Percentiles rank a stretch among this genome's conserved stretches.
Evolutionary conservation across 495 filamentous ascomycete genomes (phyloP).

Genomic region (Talaromyces ruber): DNA sequence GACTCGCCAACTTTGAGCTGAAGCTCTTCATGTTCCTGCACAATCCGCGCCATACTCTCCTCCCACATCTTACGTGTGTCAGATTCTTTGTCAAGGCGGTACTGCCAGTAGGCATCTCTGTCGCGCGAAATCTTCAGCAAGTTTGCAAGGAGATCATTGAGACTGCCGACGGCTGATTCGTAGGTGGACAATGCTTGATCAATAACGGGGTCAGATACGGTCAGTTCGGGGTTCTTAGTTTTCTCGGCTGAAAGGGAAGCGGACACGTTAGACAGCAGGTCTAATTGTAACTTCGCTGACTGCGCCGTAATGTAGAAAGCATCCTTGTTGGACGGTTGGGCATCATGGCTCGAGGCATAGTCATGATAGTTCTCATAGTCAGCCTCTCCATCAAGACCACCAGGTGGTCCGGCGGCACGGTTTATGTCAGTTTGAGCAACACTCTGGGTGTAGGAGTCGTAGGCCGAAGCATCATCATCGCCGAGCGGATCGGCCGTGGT

Average conservation of each 20-base stretch:
- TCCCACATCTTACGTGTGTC: conserved; percentile 93
- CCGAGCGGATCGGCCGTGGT: conserved; percentile 41
- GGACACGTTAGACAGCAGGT: conserved; percentile 76
- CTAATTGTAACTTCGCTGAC: conserved; percentile 85
- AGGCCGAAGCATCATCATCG: conserved; percentile 48
- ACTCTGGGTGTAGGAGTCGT: conserved; percentile 52
- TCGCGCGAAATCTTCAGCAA: conserved; percentile 86
- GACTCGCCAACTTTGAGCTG: conserved; percentile 82
- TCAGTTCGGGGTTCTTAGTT: conserved; percentile 54
- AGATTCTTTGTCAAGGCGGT: conserved; percentile 80
- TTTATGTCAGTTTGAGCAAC: conserved; percentile 38
- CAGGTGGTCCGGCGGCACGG: conserved; percentile 36
- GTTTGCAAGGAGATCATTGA: conserved; percentile 80
- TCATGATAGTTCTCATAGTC: conserved; percentile 85
- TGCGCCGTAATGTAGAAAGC: conserved; percentile 93
- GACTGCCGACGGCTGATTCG: conserved; percentile 76
- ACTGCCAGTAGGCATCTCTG: conserved; percentile 94
- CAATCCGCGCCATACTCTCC: conserved; percentile 93
- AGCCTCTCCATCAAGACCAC: conserved; percentile 41
- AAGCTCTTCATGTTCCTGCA: conserved; percentile 84
- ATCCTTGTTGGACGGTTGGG: conserved; percentile 68
- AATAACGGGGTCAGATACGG: conserved; percentile 65
- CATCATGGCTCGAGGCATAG: conserved; percentile 70
- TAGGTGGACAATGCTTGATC: conserved; percentile 78
- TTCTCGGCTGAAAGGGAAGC: conserved; percentile 70